phyloP scores from a whole-genome alignment of 78 protist species.

The Dictyostelium purpureum region DNA sequence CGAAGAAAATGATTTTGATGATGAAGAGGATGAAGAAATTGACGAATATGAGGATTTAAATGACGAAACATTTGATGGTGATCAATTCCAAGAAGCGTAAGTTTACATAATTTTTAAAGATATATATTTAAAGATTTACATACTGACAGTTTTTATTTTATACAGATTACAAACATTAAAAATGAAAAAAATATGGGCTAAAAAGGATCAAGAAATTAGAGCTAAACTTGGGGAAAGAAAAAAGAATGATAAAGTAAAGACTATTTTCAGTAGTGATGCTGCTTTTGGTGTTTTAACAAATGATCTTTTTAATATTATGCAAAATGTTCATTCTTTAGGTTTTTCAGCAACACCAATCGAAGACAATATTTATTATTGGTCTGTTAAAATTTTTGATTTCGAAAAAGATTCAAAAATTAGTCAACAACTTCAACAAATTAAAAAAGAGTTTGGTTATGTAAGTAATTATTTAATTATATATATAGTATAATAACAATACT shows the following conservation, averaged over 20 bases:
- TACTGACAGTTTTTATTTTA: neutral
- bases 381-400: constrained; percentile 77
- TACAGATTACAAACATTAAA: constrained; percentile 70
- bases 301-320: constrained; percentile 74
- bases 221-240: constrained; percentile 52
- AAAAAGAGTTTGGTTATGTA: constrained; percentile 66
- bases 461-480: neutral
- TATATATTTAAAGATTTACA: neutral
- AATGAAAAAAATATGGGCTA: constrained; percentile 79
- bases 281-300: constrained; percentile 82
- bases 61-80: constrained; percentile 56
- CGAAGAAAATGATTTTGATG: neutral
- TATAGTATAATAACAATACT: neutral
- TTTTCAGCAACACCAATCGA: constrained; percentile 78
- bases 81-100: constrained; percentile 81
- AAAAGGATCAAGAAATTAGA: constrained; percentile 71
- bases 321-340: constrained; percentile 68
- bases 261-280: constrained; percentile 75
- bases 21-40: neutral
- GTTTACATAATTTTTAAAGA: neutral
- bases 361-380: constrained; percentile 83
- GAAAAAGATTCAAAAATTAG: constrained; percentile 19
- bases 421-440: constrained; percentile 52
- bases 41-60: constrained; percentile 4
- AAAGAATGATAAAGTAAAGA: constrained; percentile 37